Evolutionary conservation across 192 early-diverging fungal species (phyloP).

Genomic region (Helicostylum pulchrum): DNA sequence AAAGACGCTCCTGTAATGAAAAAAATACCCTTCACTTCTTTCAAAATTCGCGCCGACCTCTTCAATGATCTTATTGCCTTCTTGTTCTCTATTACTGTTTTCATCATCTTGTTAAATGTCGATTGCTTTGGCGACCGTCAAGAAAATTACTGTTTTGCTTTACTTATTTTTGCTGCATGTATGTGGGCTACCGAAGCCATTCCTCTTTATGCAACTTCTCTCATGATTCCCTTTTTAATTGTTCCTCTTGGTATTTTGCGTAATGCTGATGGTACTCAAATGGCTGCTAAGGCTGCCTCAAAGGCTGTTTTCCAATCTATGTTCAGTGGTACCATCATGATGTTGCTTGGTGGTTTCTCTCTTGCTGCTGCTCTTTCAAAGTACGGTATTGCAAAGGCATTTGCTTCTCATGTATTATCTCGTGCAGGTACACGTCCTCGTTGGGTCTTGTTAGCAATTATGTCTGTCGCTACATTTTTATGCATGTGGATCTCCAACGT

Average conservation of each 20-base stretch:
- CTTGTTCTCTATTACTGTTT: conserved; percentile 46
- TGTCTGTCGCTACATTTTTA: conserved; percentile 70
- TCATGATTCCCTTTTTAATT: conserved; percentile 66
- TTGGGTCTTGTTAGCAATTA: conserved; percentile 69
- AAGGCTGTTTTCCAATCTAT: conserved; percentile 69
- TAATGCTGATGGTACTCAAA: conserved; percentile 31
- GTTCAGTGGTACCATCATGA: conserved; percentile 78
- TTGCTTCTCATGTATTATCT: conserved; percentile 61
- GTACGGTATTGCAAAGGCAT: conserved; percentile 69
- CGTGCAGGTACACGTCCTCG: conserved; percentile 69
- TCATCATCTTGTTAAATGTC: conserved; percentile 56
- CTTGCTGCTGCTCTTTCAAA: conserved; percentile 75
- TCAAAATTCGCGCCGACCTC: background rate
- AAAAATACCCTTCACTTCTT: conserved; percentile 26
- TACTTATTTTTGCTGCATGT: conserved; percentile 76
- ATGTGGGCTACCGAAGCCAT: conserved; percentile 86
- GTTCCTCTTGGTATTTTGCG: conserved; percentile 62
- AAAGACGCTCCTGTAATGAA: conserved; percentile 28
- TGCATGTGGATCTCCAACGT: conserved; percentile 85
- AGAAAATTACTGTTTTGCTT: conserved; percentile 85
- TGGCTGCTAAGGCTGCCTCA: conserved; percentile 57
- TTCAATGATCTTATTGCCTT: conserved; percentile 29
- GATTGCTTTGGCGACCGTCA: conserved; percentile 62
- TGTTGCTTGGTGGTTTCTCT: conserved; percentile 74
- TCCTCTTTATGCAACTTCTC: conserved; percentile 71